Base-by-base conservation (phyloP, 83 land plant species). In the Picea abies region DNA sequence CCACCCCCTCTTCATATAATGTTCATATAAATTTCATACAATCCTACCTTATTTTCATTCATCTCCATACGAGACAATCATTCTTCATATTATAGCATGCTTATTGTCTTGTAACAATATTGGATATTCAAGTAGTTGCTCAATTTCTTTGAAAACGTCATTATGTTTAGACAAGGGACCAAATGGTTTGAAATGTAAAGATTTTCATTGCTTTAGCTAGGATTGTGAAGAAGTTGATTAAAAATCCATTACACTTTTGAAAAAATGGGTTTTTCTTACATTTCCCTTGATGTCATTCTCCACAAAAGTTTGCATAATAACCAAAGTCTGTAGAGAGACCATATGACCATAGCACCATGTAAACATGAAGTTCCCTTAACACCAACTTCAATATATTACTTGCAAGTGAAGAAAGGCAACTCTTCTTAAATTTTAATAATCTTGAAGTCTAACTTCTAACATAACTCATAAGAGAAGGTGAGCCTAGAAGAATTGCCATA, bases 221-320 rank as follows among this genome's bases (percentile, higher is more conserved):
- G 95, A 83, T 97, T 97, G 71, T 85, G 95, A 58, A 97, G 88
- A 83, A 93, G 91, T 79, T 97, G 99, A 78, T 89, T 89, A 22
- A 97, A 96, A 64, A 97, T 85, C 85, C 95, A 98, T 86, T 95
- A 95, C 78, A 96, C 92, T 84, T 95, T 97, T 68, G 96, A 96
- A 64, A 95, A 86, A 80, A 86, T 87, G 37, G 97, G 98, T 91
- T 97, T 94, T 81, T 90, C 98, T 82, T 93, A 89, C 14, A 91
- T 94, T 61, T 58, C 5, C 73, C 20, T 68, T 6, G 23, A 68
- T 4, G 15, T 26, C 37, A 26, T 12, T 26, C 15, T 37, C 72
- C 32, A 3, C 72, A 12, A 26, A 29, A 12, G 32, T 37, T 68
- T 17, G 32, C 12, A 68, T 37, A 1, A 32, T 29, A 29, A 37